Percentiles rank a stretch among this genome's conserved stretches.
Conservation (phyloP, 345 rosid genomes). For the Salix dunnii region DNA sequence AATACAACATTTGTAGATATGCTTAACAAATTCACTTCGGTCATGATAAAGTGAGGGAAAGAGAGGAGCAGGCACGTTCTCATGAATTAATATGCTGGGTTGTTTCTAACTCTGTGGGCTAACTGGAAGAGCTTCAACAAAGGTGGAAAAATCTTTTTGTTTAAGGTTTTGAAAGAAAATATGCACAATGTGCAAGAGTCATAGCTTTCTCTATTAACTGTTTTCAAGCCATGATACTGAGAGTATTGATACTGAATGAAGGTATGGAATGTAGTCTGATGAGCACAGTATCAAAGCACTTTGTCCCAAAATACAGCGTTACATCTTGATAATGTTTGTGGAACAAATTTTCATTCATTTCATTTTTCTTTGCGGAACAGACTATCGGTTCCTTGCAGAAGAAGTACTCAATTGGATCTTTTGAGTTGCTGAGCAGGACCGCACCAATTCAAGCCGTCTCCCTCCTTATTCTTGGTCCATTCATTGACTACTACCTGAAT, state of each 20-base stretch:
- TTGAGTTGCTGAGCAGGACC: slow-evolving; percentile 84
- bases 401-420: slow-evolving; percentile 90
- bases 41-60: neutral
- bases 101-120: neutral
- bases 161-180: neutral
- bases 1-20: neutral
- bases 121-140: neutral
- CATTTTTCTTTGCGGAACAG: slow-evolving; percentile 37
- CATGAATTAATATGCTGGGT: neutral
- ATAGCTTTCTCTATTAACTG: neutral
- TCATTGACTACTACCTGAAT: slow-evolving; percentile 68
- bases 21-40: neutral
- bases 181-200: neutral
- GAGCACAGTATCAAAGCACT: neutral
- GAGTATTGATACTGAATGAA: neutral
- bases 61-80: neutral
- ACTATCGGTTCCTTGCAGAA: slow-evolving; percentile 88
- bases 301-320: neutral
- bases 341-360: neutral
- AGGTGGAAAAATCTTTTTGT: neutral
- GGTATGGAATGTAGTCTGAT: neutral
- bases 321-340: slow-evolving; percentile 1
- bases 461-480: slow-evolving; percentile 82
- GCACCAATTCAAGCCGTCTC: slow-evolving; percentile 99
- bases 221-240: neutral